Evolutionary conservation across 2,329 filamentous ascomycete species (phyloP).

Genomic region (Exophiala lecanii-corni): DNA sequence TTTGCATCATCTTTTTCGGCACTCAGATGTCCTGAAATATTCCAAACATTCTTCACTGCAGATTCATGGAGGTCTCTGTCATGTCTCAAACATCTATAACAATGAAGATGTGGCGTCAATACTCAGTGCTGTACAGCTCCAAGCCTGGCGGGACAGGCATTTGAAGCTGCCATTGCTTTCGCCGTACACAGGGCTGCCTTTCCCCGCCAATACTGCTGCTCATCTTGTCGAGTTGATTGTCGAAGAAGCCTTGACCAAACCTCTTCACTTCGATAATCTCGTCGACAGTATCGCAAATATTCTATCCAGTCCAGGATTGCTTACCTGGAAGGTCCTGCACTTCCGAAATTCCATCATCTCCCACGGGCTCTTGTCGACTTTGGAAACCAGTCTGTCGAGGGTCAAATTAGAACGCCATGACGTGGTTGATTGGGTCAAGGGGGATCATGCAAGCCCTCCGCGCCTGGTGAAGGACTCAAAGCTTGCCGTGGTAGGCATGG

Average conservation of each 20-base stretch:
- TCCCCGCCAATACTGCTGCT: conserved; percentile 10
- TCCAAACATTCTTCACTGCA: conserved; percentile 25
- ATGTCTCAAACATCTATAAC: conserved; percentile 46
- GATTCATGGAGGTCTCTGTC: conserved; percentile 31
- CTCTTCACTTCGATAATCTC: conserved; percentile 26
- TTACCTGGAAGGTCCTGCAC: conserved; percentile 2
- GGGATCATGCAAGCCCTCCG: background rate
- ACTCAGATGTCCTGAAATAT: conserved; percentile 25
- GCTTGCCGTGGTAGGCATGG: conserved; percentile 70
- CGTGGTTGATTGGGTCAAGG: background rate
- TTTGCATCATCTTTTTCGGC: conserved; percentile 25
- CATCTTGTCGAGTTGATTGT: conserved; percentile 23
- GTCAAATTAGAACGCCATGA: background rate
- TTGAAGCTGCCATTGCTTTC: background rate
- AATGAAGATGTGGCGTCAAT: conserved; percentile 16
- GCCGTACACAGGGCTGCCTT: conserved; percentile 6
- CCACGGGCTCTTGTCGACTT: background rate
- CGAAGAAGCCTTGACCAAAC: conserved; percentile 24
- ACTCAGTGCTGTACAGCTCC: conserved; percentile 6
- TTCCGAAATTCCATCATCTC: conserved; percentile 3
- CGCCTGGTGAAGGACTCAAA: conserved; percentile 12
- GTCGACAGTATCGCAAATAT: background rate
- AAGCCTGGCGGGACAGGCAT: background rate
- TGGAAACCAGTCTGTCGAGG: background rate
- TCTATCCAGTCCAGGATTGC: conserved; percentile 5